A percentile compares a stretch with the other conserved stretches of the same genome.
These are phyloP conservation scores for Erigeron canadensis DNA, from an alignment of 129 eudicot species.

Conservation along the genomic window DNA sequence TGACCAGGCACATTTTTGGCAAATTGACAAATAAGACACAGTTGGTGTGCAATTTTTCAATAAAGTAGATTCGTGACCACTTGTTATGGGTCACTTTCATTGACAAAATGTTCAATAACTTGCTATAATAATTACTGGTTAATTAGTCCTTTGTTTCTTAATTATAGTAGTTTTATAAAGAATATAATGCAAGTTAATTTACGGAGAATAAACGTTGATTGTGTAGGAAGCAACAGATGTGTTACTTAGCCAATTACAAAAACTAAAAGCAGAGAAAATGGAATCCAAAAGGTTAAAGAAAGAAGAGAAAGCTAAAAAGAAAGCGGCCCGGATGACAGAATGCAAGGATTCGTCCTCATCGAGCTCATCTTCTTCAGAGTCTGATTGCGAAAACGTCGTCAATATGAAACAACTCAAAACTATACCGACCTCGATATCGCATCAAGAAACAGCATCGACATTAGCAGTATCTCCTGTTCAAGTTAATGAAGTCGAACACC, in stretches of 20 bases:
- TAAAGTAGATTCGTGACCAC: too few species aligned
- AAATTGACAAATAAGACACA: too few species aligned
- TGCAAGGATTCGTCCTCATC: constrained; percentile 52
- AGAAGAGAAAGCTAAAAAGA: constrained; percentile 50
- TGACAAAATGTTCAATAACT: too few species aligned
- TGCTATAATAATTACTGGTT: too few species aligned
- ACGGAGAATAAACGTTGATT: neutral
- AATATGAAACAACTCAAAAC: constrained; percentile 44
- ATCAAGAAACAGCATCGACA: constrained; percentile 13
- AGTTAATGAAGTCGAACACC: neutral
- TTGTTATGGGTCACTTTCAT: too few species aligned
- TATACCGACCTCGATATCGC: neutral
- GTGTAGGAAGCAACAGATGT: constrained; percentile 77
- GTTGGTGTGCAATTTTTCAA: too few species aligned
- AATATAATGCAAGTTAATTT: neutral
- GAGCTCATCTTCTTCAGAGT: constrained; percentile 63
- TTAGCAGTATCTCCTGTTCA: neutral
- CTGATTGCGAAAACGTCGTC: constrained; percentile 59
- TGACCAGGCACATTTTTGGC: too few species aligned
- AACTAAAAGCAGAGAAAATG: constrained; percentile 57
- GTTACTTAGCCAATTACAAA: constrained; percentile 53
- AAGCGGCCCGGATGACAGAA: constrained; percentile 27
- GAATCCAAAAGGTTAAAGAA: constrained; percentile 52
- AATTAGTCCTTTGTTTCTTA: too few species aligned
- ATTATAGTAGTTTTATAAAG: neutral